Percentiles rank a stretch among this genome's conserved stretches.
Conservation (phyloP, 768 basidiomycete species). For the Mycena pura region DNA sequence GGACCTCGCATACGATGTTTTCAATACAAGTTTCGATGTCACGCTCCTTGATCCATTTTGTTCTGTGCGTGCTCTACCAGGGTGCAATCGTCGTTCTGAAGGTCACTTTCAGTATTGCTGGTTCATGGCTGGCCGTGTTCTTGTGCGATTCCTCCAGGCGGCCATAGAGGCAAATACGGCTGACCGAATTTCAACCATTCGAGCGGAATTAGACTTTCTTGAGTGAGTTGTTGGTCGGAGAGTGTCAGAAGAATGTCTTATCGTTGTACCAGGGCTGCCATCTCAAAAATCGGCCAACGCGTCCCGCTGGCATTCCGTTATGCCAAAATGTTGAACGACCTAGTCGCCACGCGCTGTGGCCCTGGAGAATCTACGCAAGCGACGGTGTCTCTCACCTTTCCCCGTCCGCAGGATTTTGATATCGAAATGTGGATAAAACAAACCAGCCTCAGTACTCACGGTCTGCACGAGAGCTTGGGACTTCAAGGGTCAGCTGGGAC, state of each 20-base stretch:
- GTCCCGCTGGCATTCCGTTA: slow-evolving; percentile 71
- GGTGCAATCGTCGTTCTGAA: neutral
- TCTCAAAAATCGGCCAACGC: slow-evolving; percentile 68
- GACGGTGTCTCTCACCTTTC: slow-evolving; percentile 4
- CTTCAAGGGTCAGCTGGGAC: slow-evolving; percentile 5
- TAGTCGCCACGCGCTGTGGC: slow-evolving; percentile 48
- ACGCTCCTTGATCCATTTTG: slow-evolving; percentile 75
- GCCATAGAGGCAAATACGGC: slow-evolving; percentile 62
- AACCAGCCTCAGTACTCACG: no score
- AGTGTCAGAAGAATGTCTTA: neutral
- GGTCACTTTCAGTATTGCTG: slow-evolving; percentile 59
- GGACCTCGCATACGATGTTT: slow-evolving; percentile 69
- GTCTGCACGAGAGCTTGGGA: slow-evolving; percentile 24
- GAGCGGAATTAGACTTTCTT: slow-evolving; percentile 72
- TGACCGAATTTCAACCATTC: slow-evolving; percentile 65
- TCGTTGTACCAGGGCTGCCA: slow-evolving; percentile 51
- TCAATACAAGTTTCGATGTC: slow-evolving; percentile 76
- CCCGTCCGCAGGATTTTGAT: slow-evolving; percentile 13
- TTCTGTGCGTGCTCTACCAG: slow-evolving; percentile 51
- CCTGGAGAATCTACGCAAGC: slow-evolving; percentile 27
- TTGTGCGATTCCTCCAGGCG: slow-evolving; percentile 70
- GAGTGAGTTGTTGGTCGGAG: slow-evolving; percentile 51
- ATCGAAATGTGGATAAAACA: slow-evolving; percentile 8
- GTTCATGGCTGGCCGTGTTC: slow-evolving; percentile 71
- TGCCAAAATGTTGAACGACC: slow-evolving; percentile 61